Evolutionary conservation across 345 rosid genomes (phyloP), one percentile per base, ranked within the genome.

Genomic region (Mallotus nudiflorus): DNA sequence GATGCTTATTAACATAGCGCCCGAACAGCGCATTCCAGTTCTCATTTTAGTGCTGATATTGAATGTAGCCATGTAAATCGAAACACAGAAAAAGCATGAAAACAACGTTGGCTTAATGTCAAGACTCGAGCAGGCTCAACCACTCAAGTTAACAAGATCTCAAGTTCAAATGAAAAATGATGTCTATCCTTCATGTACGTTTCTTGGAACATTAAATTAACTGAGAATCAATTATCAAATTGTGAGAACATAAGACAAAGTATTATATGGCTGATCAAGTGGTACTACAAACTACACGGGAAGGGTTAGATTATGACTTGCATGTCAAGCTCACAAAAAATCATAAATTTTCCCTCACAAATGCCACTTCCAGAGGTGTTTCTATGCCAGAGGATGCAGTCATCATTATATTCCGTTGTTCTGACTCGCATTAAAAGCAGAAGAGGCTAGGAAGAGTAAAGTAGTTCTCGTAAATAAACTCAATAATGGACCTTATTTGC

Each of bases 401-500:
- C 64, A 51, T 27, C 22, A 22, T 53, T 28, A 35, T 42, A 49
- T 65, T 71, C 55, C 29, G 46, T 44, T 56, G 53, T 46, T 56
- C 59, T 49, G 60, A 53, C 25, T 65, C 24, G 51, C 46, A 48
- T 42, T 35, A 29, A 67, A 14, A 28, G 35, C 37, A 65, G 22
- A 28, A 48, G 20, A 29, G 27, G 29, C 1, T 3, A 6, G 22
- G 50, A 65, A 55, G 67, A 67, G n/a, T 10, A 0, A n/a, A 40
- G 9, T 0, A 1, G 51, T 50, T 65, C 39, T 31, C 24, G 31
- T 22, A 33, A 46, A 35, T 45, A 25, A 51, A 45, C 62, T 40
- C 31, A 12, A 62, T 55, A 19, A n/a, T 2, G 33, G 62, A 20
- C 42, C 69, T 65, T 62, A 87, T 55, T 46, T 31, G 62, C 27